Conservation (phyloP, 2,329 filamentous ascomycete genomes). For the Claviceps humidiphila region DNA sequence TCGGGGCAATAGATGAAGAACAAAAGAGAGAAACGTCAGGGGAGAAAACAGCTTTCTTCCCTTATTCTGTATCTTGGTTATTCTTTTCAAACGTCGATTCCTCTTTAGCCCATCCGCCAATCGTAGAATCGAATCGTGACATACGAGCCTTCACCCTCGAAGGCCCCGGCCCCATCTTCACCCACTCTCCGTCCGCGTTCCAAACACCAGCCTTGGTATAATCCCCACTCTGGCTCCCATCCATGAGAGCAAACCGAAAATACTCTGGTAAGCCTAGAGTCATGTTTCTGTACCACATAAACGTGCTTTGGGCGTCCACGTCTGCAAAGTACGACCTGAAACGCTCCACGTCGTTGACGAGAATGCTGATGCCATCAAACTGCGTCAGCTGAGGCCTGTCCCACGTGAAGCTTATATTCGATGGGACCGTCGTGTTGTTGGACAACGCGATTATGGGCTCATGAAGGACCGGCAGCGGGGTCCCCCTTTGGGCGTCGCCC, state of each 20-base stretch:
- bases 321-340: slow-evolving; percentile 59
- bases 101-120: too few relatives aligned
- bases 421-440: slow-evolving; percentile 27
- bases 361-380: slow-evolving; percentile 64
- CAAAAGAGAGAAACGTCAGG: too few relatives aligned
- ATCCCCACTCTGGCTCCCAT: slow-evolving; percentile 50
- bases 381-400: slow-evolving; percentile 27
- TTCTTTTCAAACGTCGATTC: too few relatives aligned
- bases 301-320: slow-evolving; percentile 28
- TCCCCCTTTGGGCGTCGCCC: slow-evolving; percentile 51
- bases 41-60: too few relatives aligned
- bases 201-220: slow-evolving; percentile 67
- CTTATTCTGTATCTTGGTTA: too few relatives aligned
- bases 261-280: slow-evolving; percentile 46
- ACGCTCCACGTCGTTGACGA: slow-evolving; percentile 78
- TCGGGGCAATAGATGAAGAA: too few relatives aligned
- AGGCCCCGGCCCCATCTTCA: slow-evolving; percentile 49
- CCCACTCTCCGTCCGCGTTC: slow-evolving; percentile 51
- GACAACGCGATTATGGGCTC: slow-evolving; percentile 33
- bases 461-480: slow-evolving; percentile 42
- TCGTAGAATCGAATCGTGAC: too few relatives aligned
- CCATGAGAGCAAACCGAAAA: slow-evolving; percentile 64
- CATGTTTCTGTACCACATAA: slow-evolving; percentile 45
- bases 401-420: slow-evolving; percentile 54
- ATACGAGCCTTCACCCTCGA: slow-evolving; percentile 27